phyloP scores from a whole-genome alignment of 768 basidiomycete genomes.

The Amyloporia xantha region DNA sequence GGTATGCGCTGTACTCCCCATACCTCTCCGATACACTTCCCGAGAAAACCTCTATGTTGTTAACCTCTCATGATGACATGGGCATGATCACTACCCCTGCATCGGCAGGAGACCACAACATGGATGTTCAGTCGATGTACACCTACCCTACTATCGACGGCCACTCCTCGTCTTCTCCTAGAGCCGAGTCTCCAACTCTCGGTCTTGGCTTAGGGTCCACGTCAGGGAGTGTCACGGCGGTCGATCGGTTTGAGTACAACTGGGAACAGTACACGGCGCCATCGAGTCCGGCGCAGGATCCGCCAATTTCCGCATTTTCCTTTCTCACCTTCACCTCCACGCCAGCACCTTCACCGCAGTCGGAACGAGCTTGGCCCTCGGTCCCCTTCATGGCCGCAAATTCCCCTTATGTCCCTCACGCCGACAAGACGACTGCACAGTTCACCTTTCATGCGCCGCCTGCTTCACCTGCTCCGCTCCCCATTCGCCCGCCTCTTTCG shows the following conservation, averaged over 20 bases:
- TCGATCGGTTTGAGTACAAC: neutral
- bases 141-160: slow-evolving; percentile 17
- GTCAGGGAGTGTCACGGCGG: neutral
- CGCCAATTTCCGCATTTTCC: slow-evolving; percentile 4
- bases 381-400: slow-evolving; percentile 6
- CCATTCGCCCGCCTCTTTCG: slow-evolving; percentile 10
- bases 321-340: slow-evolving; percentile 14
- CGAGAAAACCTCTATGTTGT: slow-evolving; percentile 16
- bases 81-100: slow-evolving; percentile 17
- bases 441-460: slow-evolving; percentile 7
- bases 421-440: neutral
- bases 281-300: neutral
- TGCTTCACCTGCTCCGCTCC: slow-evolving; percentile 12
- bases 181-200: slow-evolving; percentile 21
- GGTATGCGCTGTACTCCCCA: slow-evolving; percentile 31
- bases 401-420: neutral
- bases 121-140: slow-evolving; percentile 14
- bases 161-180: slow-evolving; percentile 15
- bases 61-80: slow-evolving; percentile 10
- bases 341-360: slow-evolving; percentile 13
- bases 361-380: slow-evolving; percentile 11
- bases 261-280: slow-evolving; percentile 4
- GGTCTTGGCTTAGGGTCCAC: slow-evolving; percentile 17
- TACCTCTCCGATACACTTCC: slow-evolving; percentile 16
- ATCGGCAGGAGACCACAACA: slow-evolving; percentile 17